Evolutionary conservation across 2,329 filamentous ascomycete genomes (phyloP), one percentile per base, ranked within the genome.

Genomic region (Colletotrichum magnum): DNA sequence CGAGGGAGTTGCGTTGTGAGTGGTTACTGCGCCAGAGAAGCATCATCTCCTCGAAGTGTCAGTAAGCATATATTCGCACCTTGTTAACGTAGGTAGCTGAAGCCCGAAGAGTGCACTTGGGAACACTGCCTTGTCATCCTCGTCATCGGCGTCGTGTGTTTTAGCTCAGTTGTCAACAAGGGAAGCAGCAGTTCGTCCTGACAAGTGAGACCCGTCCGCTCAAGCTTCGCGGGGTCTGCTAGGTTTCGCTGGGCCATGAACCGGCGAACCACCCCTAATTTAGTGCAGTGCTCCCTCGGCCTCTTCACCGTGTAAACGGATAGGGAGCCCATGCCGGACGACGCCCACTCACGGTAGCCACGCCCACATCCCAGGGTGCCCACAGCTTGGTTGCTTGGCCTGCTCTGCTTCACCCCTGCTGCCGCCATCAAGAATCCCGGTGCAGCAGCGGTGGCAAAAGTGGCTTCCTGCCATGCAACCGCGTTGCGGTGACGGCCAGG

Each of bases 191-290:
- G 58, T 68, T 68, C 45, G 39, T 62, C 64, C 45, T 36, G 64
- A 67, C 36, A 43, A 45, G 21, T 47, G 64, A 70, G 68, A 64
- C 58, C 58, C 57, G 26, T 53, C 63, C 54, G 68, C 52, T 68
- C 68, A 70, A 70, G 64, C 68, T 68, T 64, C 68, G 68, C 48
- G 68, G 68, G 68, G 68, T 54, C 58, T 63, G 64, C 68, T 58
- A 68, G 64, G 58, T 64, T 68, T 54, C 57, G 54, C 28, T 60
- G 58, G 68, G 64, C 64, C 68, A 58, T 13, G 15, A 41, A 43
- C 61, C 58, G 54, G 52, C 47, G 68, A 63, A 62, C 45, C 15
- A 28, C 54, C 68, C 48, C 56, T 60, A 43, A 57, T 28, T 56
- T 56, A 67, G 63, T 43, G 18, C 26, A 53, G 62, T 57, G 50